Conservation (phyloP, 805 yeast species). For the Schizosaccharomyces osmophilus region DNA sequence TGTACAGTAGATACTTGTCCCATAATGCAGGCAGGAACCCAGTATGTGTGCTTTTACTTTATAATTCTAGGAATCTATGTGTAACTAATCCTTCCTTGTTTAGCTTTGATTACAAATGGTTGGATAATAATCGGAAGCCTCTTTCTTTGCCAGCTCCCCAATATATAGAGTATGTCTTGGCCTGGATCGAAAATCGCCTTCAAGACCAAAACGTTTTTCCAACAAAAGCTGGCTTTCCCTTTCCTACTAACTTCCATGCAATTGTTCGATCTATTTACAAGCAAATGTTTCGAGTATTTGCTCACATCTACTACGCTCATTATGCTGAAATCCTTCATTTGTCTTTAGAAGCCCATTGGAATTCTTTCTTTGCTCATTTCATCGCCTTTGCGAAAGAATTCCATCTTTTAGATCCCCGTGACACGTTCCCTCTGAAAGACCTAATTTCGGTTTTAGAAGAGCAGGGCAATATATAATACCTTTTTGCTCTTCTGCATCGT, state of each 20-base stretch:
- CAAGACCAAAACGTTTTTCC: conserved; percentile 83
- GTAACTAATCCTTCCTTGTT: not conserved
- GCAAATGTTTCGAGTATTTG: conserved; percentile 87
- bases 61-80: not conserved
- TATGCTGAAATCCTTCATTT: conserved; percentile 82
- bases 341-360: conserved; percentile 91
- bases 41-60: conserved; percentile 10
- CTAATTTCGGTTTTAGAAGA: conserved; percentile 57
- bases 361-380: conserved; percentile 86
- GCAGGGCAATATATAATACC: conserved; percentile 38
- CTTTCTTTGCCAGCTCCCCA: conserved; percentile 76
- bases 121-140: conserved; percentile 56
- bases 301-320: conserved; percentile 83
- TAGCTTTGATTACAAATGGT: conserved; percentile 65
- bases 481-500: not conserved
- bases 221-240: conserved; percentile 64
- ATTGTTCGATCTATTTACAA: conserved; percentile 69
- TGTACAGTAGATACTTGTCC: conserved; percentile 77
- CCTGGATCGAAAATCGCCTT: conserved; percentile 71
- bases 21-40: conserved; percentile 88
- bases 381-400: conserved; percentile 70
- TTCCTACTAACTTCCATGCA: conserved; percentile 61
- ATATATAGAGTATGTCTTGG: conserved; percentile 71
- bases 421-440: conserved; percentile 52
- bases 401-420: conserved; percentile 52